phyloP scores from a whole-genome alignment of 768 basidiomycete genomes.

The Leccinellum luteum region DNA sequence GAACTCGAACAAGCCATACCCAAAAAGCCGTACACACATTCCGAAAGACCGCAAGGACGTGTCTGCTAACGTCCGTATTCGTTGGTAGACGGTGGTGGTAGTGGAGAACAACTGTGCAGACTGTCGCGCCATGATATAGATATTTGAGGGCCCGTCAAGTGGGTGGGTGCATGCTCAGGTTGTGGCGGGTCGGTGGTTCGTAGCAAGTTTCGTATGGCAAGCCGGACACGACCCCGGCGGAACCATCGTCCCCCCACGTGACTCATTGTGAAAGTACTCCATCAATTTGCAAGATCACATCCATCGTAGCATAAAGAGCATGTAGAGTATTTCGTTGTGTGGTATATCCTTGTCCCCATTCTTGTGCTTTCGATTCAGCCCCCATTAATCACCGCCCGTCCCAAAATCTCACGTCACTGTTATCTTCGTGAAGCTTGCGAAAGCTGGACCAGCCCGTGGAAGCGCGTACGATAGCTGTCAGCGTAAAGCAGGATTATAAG shows the following conservation, averaged over 20 bases:
- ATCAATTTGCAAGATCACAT: neutral
- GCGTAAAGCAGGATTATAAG: conserved; percentile 48
- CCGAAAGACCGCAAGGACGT: conserved; percentile 72
- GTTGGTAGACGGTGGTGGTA: conserved; percentile 26
- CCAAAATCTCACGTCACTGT: neutral
- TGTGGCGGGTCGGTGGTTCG: neutral
- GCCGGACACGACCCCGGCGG: neutral
- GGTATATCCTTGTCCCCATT: conserved; percentile 14
- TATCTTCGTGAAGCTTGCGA: conserved; percentile 37
- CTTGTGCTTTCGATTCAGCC: neutral
- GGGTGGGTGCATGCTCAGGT: conserved; percentile 15
- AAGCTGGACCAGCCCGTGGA: conserved; percentile 39
- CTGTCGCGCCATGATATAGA: conserved; percentile 28
- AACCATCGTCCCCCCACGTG: conserved; percentile 20
- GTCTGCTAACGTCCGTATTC: conserved; percentile 38
- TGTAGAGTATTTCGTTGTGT: conserved; percentile 17
- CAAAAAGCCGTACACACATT: conserved; percentile 53
- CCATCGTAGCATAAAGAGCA: conserved; percentile 9
- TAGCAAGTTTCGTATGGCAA: neutral
- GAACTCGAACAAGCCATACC: neutral
- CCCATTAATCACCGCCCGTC: neutral
- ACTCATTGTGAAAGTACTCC: neutral
- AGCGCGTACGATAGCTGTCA: conserved; percentile 44
- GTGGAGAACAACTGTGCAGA: conserved; percentile 18
- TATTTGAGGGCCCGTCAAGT: conserved; percentile 14